Evolutionary conservation across 1,284 basidiomycete species (phyloP).

Genomic region (Cryptococcus sp.): DNA sequence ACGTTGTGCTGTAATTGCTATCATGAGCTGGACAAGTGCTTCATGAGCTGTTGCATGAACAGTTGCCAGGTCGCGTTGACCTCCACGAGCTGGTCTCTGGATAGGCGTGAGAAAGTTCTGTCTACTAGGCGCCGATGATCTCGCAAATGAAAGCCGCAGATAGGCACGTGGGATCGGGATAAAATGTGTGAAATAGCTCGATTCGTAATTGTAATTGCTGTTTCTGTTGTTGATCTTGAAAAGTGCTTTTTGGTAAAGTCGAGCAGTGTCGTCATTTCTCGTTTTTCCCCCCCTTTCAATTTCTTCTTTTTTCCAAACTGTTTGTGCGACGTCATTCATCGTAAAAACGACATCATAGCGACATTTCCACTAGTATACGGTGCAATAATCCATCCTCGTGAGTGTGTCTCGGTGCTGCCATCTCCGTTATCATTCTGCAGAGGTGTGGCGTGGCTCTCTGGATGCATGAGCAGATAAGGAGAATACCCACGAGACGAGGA

Average conservation of each 20-base stretch:
- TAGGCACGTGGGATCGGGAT: slow-evolving; percentile 4
- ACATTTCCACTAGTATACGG: no score
- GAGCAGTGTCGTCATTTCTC: slow-evolving; percentile 16
- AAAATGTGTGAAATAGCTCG: slow-evolving; percentile 11
- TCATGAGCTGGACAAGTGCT: no score
- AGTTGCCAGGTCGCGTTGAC: slow-evolving; percentile 4
- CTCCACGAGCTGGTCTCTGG: slow-evolving; percentile 4
- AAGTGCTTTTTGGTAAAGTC: not conserved
- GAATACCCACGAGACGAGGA: no score
- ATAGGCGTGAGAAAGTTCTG: slow-evolving; percentile 10
- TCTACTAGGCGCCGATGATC: no score
- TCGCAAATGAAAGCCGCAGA: no score
- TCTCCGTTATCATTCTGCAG: no score
- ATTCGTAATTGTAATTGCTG: not conserved
- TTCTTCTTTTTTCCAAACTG: not conserved
- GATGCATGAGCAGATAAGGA: no score
- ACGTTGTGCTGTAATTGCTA: no score
- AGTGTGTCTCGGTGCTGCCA: no score
- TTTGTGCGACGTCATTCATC: not conserved
- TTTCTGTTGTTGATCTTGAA: slow-evolving; percentile 1
- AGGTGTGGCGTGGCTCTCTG: no score
- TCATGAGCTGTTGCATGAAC: not conserved
- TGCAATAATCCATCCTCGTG: no score
- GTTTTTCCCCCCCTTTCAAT: not conserved
- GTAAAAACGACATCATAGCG: not conserved